phyloP scores from a whole-genome alignment of 2,329 filamentous ascomycete species.

The Byssochlamys sp. region DNA sequence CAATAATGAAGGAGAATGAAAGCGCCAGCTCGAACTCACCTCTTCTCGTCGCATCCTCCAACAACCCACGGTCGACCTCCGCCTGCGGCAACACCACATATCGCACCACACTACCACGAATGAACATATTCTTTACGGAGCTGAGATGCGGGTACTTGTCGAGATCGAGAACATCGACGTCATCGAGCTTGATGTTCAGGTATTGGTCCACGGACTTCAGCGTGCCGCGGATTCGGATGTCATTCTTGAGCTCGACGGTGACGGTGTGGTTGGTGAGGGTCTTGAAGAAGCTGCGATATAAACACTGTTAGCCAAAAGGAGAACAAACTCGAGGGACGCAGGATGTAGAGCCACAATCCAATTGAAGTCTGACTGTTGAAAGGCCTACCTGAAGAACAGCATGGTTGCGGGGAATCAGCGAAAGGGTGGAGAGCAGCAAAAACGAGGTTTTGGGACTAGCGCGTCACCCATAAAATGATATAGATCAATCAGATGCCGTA shows the following conservation, averaged over 20 bases:
- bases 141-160: slow-evolving; percentile 86
- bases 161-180: slow-evolving; percentile 86
- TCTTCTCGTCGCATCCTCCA: slow-evolving; percentile 86
- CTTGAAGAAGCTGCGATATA: slow-evolving; percentile 74
- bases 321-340: not conserved
- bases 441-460: slow-evolving; percentile 1
- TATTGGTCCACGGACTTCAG: slow-evolving; percentile 98
- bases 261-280: slow-evolving; percentile 95
- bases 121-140: slow-evolving; percentile 91
- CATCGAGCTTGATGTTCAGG: slow-evolving; percentile 96
- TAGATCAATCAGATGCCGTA: not conserved
- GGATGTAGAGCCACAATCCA: not conserved
- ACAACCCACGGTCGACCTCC: slow-evolving; percentile 72
- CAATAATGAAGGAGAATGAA: not conserved
- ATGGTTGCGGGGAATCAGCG: slow-evolving; percentile 24
- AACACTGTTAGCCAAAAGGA: not conserved
- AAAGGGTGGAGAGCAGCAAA: not conserved
- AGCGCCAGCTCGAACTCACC: slow-evolving; percentile 44
- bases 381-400: slow-evolving; percentile 45
- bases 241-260: slow-evolving; percentile 97
- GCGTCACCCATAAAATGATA: slow-evolving; percentile 5
- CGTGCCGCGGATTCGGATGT: slow-evolving; percentile 90
- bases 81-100: slow-evolving; percentile 80
- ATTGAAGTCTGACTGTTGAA: not conserved
- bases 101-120: slow-evolving; percentile 81